Conservation (phyloP, 371 early-diverging fungal species). For the Apophysomyces ossiformis region DNA sequence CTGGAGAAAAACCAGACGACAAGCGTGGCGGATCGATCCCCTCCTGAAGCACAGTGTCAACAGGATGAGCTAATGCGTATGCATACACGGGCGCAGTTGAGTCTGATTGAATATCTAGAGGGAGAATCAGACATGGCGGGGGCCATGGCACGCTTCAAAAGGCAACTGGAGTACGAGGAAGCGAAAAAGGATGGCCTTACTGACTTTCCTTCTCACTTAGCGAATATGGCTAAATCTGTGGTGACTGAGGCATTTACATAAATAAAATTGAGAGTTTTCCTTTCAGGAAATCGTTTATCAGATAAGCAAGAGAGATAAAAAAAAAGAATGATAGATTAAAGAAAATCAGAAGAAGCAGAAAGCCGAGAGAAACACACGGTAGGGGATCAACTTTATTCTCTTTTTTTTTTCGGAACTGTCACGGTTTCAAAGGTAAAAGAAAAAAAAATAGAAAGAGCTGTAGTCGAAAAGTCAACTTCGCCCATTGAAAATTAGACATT, state of each 20-base stretch:
- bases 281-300: no score
- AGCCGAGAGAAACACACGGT: not conserved
- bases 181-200: constrained; percentile 7
- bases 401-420: not conserved
- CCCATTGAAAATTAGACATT: not conserved
- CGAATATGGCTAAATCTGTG: not conserved
- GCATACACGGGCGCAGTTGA: constrained; percentile 43
- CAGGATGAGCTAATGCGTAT: constrained; percentile 34
- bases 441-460: not conserved
- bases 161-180: constrained; percentile 34
- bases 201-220: not conserved
- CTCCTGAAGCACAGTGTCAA: not conserved
- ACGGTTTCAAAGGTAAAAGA: not conserved
- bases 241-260: not conserved
- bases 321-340: no score
- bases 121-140: constrained; percentile 38
- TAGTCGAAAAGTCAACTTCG: not conserved
- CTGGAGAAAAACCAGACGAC: constrained; percentile 28
- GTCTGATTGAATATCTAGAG: constrained; percentile 44
- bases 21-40: not conserved
- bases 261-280: no score
- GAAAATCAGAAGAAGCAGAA: constrained; percentile 10
- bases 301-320: no score
- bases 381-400: not conserved
- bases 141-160: constrained; percentile 44